Evolutionary conservation across 2,329 filamentous ascomycete genomes (phyloP), one percentile per base, ranked within the genome.

Genomic region (Sporothrix brasiliensis): DNA sequence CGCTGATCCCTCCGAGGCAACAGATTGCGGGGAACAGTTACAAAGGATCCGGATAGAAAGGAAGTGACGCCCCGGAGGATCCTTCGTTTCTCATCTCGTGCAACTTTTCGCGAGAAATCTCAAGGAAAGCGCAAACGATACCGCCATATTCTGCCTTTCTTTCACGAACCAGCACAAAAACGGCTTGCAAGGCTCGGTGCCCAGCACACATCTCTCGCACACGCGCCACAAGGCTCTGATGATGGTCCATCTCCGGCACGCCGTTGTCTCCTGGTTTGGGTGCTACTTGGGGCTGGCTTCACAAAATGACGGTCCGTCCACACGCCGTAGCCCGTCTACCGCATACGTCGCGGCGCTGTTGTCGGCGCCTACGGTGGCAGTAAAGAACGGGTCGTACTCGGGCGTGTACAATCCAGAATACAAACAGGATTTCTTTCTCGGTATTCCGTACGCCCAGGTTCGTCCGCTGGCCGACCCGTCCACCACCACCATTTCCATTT

Each of bases 401-500:
- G 80, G 80, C 7, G 24, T 79, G 16, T 73, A 78, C 70, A 76
- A 78, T 44, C 65, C 77, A 4, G 69, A 70, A 6, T 81, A 79
- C 69, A 74, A 81, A 39, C 84, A 86, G 68, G 85, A 87, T 67
- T 78, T 83, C 68, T 87, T 87, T 75, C 77, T 86, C 1, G 84
- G 83, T 11, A 83, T 89, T 5, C 87, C 87, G 0, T 89, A 85
- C 74, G 86, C 87, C 1, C 83, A 85, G 74, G 73, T 44, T 11
- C 9, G 65, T 56, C 13, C 4, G 41, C 1, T 10, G 11, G 41
- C 41, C 41, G 1, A 11, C 24, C 13, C 13, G 24, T 19, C 11
- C 24, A 13, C 54, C 5, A 3, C 16, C n/a, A 9, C 30, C 16
- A 0, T 41, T 41, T 21, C 11, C 41, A 16, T 13, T 27, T 10